phyloP scores from a whole-genome alignment of 768 basidiomycete genomes.

The Russula emetica region DNA sequence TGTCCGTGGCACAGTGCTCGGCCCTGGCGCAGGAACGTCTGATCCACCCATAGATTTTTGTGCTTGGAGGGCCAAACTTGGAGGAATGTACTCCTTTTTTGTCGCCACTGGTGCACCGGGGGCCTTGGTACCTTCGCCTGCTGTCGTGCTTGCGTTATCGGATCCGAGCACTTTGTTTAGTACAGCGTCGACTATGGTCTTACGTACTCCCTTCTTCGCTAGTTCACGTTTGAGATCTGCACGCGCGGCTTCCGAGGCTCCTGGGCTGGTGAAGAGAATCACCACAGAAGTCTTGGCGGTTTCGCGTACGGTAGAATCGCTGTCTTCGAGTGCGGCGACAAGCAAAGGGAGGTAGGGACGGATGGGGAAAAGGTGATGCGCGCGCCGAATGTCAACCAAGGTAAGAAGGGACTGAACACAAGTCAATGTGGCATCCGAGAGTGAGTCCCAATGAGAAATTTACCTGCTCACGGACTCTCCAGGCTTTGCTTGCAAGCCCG shows the following conservation, averaged over 20 bases:
- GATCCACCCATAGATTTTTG: slow-evolving; percentile 40
- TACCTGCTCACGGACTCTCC: slow-evolving; percentile 85
- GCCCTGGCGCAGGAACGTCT: slow-evolving; percentile 30
- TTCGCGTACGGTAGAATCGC: slow-evolving; percentile 85
- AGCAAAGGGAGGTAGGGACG: slow-evolving; percentile 74
- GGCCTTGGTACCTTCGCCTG: slow-evolving; percentile 56
- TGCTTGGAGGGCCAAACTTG: slow-evolving; percentile 59
- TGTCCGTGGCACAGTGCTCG: slow-evolving; percentile 39
- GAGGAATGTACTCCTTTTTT: slow-evolving; percentile 66
- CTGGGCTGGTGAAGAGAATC: slow-evolving; percentile 78
- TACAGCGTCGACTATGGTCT: slow-evolving; percentile 80
- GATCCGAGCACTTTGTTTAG: slow-evolving; percentile 59
- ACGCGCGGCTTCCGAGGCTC: slow-evolving; percentile 79
- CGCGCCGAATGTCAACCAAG: slow-evolving; percentile 68
- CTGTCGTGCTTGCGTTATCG: slow-evolving; percentile 39
- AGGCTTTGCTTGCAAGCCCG: slow-evolving; percentile 76
- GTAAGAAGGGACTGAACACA: slow-evolving; percentile 47
- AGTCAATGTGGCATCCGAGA: not conserved
- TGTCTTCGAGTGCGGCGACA: slow-evolving; percentile 85
- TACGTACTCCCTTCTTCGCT: slow-evolving; percentile 78
- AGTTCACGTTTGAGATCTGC: slow-evolving; percentile 93
- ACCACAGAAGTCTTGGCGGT: slow-evolving; percentile 77
- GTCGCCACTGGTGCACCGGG: slow-evolving; percentile 41
- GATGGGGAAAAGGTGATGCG: slow-evolving; percentile 71
- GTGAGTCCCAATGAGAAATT: slow-evolving; percentile 38